Conservation (phyloP, 768 basidiomycete genomes). For the Phlebiopsis gigantea region DNA sequence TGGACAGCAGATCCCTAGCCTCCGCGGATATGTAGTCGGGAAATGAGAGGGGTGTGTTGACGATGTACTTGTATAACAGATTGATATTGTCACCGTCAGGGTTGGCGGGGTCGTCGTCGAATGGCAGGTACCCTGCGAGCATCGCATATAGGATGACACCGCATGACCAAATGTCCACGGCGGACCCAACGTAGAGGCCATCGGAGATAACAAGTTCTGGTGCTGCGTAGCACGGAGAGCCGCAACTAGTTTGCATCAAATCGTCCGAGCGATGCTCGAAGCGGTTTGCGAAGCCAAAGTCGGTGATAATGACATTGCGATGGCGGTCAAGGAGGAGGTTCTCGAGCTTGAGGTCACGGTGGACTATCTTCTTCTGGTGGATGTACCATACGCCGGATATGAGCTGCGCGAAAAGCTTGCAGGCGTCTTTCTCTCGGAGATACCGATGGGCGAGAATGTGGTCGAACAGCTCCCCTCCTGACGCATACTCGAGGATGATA, state of each 20-base stretch:
- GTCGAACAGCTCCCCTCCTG: slow-evolving; percentile 97
- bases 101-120: slow-evolving; percentile 97
- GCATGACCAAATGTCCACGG: slow-evolving; percentile 97
- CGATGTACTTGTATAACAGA: slow-evolving; percentile 96
- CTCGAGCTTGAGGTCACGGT: slow-evolving; percentile 98
- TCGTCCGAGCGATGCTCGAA: slow-evolving; percentile 92
- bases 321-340: slow-evolving; percentile 95
- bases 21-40: slow-evolving; percentile 89
- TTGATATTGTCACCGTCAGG: slow-evolving; percentile 99
- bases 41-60: slow-evolving; percentile 94
- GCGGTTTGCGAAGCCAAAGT: slow-evolving; percentile 98
- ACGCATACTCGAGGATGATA: slow-evolving; percentile 97
- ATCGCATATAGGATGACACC: slow-evolving; percentile 96
- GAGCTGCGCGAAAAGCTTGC: slow-evolving; percentile 95
- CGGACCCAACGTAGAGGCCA: slow-evolving; percentile 93
- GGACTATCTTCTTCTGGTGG: slow-evolving; percentile 98
- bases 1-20: slow-evolving; percentile 76
- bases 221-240: slow-evolving; percentile 96
- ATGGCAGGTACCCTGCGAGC: slow-evolving; percentile 97
- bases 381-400: slow-evolving; percentile 99
- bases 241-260: slow-evolving; percentile 97
- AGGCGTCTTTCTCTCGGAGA: slow-evolving; percentile 89
- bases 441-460: slow-evolving; percentile 98
- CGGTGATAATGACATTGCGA: slow-evolving; percentile 98
- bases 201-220: slow-evolving; percentile 98